Base-by-base conservation (phyloP, 352 stramenopile genomes). In the Poterioochromonas sp. region DNA sequence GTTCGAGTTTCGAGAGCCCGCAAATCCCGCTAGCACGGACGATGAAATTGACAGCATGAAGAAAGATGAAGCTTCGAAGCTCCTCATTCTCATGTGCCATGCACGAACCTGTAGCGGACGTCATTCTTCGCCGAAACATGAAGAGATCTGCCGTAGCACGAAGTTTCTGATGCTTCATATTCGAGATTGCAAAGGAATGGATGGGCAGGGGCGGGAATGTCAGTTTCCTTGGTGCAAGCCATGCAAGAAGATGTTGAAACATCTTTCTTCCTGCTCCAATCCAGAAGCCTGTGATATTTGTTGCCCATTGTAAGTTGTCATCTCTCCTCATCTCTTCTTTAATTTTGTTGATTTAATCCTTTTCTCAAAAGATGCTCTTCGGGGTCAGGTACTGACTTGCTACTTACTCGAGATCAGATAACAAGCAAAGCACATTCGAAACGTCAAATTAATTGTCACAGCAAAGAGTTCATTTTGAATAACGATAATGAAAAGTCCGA, bases 161-260 rank as follows among this genome's bases (percentile, higher is more conserved):
- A 84, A 84, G 73, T 83, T 82, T 65, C 76, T 84, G 32, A 84
- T 84, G 81, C 76, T 84, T 26, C 81, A 84, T 62, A 63, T 84
- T 35, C 41, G 81, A 18, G 81, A 84, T 65, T 84, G 81, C 74
- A 80, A 79, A 22, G 79, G 79, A n/a, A 62, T 29, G 5, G 40
- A 54, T n/a, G 8, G 12, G 26, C 8, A 71, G 29, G 74, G 80
- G 20, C 62, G 82, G 29, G 64, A 54, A 15, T 84, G 81, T 65
- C 73, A 64, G 20, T 78, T 83, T 79, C 77, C 37, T 1, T 84
- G 81, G 81, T 84, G 81, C 77, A 40, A 47, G 20, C 81, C 81
- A n/a, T 83, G 79, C 77, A 83, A 83, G 32, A 73, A 74, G 73
- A 77, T 84, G 69, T 79, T 84, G n/a, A 49, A 54, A 35, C 81